phyloP scores from a whole-genome alignment of 2,329 filamentous ascomycete species.

The Monosporascus sp. region DNA sequence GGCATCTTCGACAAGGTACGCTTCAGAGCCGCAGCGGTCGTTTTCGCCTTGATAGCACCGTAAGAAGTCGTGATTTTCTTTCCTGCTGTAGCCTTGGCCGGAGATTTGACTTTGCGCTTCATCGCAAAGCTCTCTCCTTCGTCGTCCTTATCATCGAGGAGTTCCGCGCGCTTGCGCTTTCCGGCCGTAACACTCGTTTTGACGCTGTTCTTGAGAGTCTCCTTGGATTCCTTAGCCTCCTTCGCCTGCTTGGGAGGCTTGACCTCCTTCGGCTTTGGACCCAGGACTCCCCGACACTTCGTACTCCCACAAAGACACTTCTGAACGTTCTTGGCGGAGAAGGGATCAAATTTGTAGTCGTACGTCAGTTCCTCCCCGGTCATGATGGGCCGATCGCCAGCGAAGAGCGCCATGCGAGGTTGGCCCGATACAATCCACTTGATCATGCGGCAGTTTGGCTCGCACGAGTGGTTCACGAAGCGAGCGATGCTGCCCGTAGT shows the following conservation, averaged over 20 bases:
- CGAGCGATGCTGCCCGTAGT: constrained; percentile 93
- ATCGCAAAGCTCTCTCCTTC: constrained; percentile 25
- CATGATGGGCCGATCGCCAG: constrained; percentile 81
- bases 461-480: constrained; percentile 97
- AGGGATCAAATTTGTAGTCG: constrained; percentile 73
- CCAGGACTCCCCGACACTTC: constrained; percentile 60
- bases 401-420: constrained; percentile 94
- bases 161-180: constrained; percentile 53
- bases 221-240: constrained; percentile 29
- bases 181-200: constrained; percentile 37
- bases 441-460: constrained; percentile 95
- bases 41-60: constrained; percentile 28
- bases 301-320: constrained; percentile 57
- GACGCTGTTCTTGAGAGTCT: constrained; percentile 27
- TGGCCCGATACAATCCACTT: constrained; percentile 95
- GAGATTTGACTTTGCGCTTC: constrained; percentile 42
- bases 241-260: constrained; percentile 34
- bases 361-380: constrained; percentile 96
- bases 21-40: constrained; percentile 31
- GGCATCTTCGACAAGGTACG: constrained; percentile 34
- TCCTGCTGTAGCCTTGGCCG: constrained; percentile 22
- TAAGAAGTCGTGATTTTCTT: constrained; percentile 25
- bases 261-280: constrained; percentile 54
- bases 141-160: constrained; percentile 36
- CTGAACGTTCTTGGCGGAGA: constrained; percentile 64